Percentiles rank a stretch among this genome's conserved stretches.
These are phyloP conservation scores for Solioccasus polychromus DNA, from an alignment of 768 basidiomycete genomes.

Conservation along the genomic window DNA sequence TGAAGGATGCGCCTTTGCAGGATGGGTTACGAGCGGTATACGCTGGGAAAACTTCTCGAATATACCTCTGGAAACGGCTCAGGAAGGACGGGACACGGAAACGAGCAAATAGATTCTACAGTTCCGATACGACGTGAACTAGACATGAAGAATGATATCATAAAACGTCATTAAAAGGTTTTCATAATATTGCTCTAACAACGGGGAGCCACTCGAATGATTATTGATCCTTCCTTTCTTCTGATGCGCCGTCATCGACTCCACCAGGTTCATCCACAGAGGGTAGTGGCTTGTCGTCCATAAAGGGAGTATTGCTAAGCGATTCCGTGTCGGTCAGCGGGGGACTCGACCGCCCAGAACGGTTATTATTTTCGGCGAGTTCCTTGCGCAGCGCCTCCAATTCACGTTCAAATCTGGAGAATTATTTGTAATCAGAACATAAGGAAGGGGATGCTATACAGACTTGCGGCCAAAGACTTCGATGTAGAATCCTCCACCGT, in stretches of 20 bases:
- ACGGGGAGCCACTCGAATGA: not conserved
- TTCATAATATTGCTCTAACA: constrained; percentile 7
- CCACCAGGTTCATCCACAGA: constrained; percentile 14
- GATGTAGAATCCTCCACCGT: constrained; percentile 93
- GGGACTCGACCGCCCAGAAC: constrained; percentile 55
- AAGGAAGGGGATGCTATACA: constrained; percentile 31
- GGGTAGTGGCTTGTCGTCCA: constrained; percentile 22
- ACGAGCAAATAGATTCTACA: no score
- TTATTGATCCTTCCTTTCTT: constrained; percentile 32
- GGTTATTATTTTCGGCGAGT: constrained; percentile 65
- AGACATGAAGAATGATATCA: constrained; percentile 7
- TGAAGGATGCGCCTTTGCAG: constrained; percentile 47
- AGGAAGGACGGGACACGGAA: not conserved
- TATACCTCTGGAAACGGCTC: constrained; percentile 3
- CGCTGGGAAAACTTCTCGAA: constrained; percentile 51
- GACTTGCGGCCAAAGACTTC: constrained; percentile 97
- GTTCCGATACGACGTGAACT: no score
- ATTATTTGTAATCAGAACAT: constrained; percentile 7
- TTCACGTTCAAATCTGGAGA: constrained; percentile 82
- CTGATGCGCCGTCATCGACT: constrained; percentile 8
- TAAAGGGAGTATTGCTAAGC: constrained; percentile 34
- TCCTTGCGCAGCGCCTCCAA: constrained; percentile 89
- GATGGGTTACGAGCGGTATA: constrained; percentile 59
- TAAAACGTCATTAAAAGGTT: constrained; percentile 16
- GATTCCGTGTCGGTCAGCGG: constrained; percentile 43